phyloP scores from a whole-genome alignment of 768 basidiomycete species.

The Amyloporia xantha region DNA sequence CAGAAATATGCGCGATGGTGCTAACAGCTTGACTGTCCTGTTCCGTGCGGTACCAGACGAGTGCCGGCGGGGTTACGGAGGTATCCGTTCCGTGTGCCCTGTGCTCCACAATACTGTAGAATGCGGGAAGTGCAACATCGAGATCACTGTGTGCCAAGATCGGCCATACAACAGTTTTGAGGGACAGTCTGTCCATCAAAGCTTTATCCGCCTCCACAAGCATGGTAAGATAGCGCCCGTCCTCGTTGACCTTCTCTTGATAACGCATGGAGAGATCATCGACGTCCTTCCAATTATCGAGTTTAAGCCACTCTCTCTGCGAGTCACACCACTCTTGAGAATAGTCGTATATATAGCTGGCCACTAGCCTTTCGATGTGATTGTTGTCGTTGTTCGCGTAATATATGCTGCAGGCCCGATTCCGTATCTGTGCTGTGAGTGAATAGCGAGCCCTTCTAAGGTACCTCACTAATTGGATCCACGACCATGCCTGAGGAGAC shows the following conservation, averaged over 20 bases:
- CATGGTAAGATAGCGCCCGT: not conserved
- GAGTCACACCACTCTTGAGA: not conserved
- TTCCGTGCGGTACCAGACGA: not conserved
- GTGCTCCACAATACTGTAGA: not conserved
- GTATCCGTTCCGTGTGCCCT: not conserved
- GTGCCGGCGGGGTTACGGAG: not conserved
- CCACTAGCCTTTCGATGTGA: not conserved
- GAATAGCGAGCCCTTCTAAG: not conserved
- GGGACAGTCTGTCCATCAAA: slow-evolving; percentile 13
- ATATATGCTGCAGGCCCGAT: too few relatives aligned
- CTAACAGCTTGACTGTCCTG: not conserved
- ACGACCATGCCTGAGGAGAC: slow-evolving; percentile 8
- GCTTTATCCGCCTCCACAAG: slow-evolving; percentile 9
- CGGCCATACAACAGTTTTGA: slow-evolving; percentile 9
- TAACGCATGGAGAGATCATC: slow-evolving; percentile 1
- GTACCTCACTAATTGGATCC: not conserved
- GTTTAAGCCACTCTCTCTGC: not conserved
- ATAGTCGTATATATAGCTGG: not conserved
- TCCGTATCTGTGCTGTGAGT: not conserved
- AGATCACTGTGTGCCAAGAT: slow-evolving; percentile 10
- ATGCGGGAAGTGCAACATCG: slow-evolving; percentile 1
- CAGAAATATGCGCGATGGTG: not conserved
- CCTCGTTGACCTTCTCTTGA: slow-evolving; percentile 1
- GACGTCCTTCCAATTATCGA: slow-evolving; percentile 9
- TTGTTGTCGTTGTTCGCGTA: too few relatives aligned